Base-by-base conservation (phyloP, 352 stramenopile genomes). In the Phytopythium aichiense region DNA sequence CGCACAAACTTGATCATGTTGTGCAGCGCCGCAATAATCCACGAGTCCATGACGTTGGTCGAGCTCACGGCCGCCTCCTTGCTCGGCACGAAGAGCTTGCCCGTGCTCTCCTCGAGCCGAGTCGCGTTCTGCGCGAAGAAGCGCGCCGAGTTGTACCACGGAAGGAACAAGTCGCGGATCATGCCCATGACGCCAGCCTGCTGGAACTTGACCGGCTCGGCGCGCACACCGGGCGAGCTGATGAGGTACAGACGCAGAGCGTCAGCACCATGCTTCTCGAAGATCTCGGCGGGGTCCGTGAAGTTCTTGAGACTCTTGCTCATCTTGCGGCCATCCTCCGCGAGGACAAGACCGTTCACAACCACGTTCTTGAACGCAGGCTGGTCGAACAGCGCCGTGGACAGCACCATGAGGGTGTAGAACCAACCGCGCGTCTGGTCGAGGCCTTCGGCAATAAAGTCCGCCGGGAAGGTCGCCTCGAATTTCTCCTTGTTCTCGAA, bases 371-470 rank as follows among this genome's bases (percentile, higher is more conserved):
- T 98, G 78, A 99, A 99, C 37, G 98, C 95, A 8, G 98, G 97
- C 73, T 99, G 97, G 79, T 99, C 96, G 69, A 99, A 99, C 7
- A 99, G 85, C 23, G 97, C 97, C 30, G 98, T 99, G 7, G 95
- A 98, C 18, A 99, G 81, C 38, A 99, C 97, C 96, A 99, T 99
- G 7, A 99, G 83, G 12, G 98, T 99, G 82, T 99, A 99, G 83
- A 99, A 99, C 98, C 98, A 99, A 43, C 98, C 98, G 72, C 98
- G 94, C 15, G 97, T 99, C 78, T 99, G 98, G 79, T 99, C 98
- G 16, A 99, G 89, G 23, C 98, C 98, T 81, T 99, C 98, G 25
- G 98, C 98, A 67, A 99, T 98, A 60, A 99, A 99, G 72, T 99
- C 97, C 20, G 98, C 98, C 0, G 98, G 98, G 73, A 99, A 99